These are phyloP conservation scores for Eragrostis curvula DNA, from an alignment of 176 grass and related monocot species.

Conservation along the genomic window DNA sequence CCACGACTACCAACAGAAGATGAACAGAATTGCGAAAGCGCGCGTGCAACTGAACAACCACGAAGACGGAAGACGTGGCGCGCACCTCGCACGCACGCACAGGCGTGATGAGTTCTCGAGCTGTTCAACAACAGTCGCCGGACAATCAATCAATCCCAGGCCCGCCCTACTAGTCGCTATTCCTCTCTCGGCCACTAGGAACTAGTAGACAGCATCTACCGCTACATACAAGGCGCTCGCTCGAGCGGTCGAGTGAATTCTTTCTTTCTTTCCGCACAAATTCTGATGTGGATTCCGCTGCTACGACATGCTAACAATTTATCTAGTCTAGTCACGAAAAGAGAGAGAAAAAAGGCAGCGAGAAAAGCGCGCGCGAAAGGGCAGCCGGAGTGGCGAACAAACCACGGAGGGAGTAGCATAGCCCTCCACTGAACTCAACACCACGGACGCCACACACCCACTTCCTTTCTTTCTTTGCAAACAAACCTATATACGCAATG, in stretches of 20 bases:
- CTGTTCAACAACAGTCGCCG: constrained; percentile 29
- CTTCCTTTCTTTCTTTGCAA: not conserved
- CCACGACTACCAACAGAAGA: not conserved
- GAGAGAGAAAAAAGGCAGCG: not conserved
- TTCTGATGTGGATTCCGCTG: constrained; percentile 45
- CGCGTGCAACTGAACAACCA: not conserved
- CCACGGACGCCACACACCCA: not conserved
- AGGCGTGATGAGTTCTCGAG: not conserved
- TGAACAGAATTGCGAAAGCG: not conserved
- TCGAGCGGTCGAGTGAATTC: too few relatives aligned
- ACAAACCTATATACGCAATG: not conserved
- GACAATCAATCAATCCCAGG: not conserved
- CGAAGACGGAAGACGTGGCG: not conserved
- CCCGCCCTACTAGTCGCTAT: not conserved
- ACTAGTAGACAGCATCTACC: not conserved
- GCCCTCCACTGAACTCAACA: not conserved
- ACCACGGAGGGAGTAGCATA: constrained; percentile 7
- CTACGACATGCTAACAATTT: not conserved
- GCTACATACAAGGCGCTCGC: too few relatives aligned
- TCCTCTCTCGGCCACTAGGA: not conserved
- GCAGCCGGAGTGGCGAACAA: constrained; percentile 37
- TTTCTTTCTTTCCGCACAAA: constrained; percentile 15
- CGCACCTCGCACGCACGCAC: not conserved
- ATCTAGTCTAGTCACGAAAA: not conserved
- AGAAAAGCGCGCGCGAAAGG: not conserved